These are phyloP conservation scores for Suillus tomentosus DNA, from an alignment of 768 basidiomycete genomes.

Conservation along the genomic window DNA sequence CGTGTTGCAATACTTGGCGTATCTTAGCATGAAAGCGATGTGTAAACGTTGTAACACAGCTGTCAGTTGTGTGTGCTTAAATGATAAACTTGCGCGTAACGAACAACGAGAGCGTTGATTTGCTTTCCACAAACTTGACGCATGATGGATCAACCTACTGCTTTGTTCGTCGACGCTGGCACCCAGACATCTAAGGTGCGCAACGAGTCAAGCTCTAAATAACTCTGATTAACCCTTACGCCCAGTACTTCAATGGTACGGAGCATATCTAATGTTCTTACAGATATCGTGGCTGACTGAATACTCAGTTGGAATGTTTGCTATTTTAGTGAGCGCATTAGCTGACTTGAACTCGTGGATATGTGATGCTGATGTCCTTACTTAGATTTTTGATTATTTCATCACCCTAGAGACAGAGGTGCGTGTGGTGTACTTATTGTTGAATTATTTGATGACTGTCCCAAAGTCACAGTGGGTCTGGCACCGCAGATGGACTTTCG, in stretches of 20 bases:
- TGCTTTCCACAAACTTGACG: background rate
- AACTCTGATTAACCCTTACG: background rate
- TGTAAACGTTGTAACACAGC: background rate
- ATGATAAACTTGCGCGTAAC: background rate
- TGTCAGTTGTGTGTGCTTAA: background rate
- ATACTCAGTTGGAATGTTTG: background rate
- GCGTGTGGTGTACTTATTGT: background rate
- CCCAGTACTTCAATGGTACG: background rate
- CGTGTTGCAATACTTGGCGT: background rate
- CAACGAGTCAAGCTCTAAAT: background rate
- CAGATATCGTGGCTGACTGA: background rate
- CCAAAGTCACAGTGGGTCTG: background rate
- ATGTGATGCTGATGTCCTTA: background rate
- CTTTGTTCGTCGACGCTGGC: background rate
- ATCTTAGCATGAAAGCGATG: background rate
- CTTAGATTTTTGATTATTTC: conserved; percentile 1
- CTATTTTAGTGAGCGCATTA: background rate
- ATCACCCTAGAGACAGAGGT: background rate
- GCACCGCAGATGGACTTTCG: background rate
- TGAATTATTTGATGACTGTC: background rate
- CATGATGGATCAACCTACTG: background rate
- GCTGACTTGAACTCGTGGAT: background rate
- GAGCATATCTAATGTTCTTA: background rate
- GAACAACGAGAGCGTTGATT: background rate
- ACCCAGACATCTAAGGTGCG: background rate